Evolutionary conservation across 768 basidiomycete genomes (phyloP).

Genomic region (Cyclocybe aegerita): DNA sequence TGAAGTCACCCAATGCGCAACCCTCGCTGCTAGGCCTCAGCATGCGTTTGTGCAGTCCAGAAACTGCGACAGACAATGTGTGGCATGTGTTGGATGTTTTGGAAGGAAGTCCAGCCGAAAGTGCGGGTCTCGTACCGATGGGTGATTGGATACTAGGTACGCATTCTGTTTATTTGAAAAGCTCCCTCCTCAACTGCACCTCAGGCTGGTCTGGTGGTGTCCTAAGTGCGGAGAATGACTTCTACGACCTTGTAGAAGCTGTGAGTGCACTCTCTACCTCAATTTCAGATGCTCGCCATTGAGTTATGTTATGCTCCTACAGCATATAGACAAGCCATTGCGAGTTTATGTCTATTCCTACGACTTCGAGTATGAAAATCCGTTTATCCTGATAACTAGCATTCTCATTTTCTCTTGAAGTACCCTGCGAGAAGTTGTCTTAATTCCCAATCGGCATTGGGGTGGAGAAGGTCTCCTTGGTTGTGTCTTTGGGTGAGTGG

Average conservation of each 20-base stretch:
- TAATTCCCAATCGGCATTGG: constrained; percentile 97
- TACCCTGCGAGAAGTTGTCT: constrained; percentile 87
- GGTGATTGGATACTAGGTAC: constrained; percentile 53
- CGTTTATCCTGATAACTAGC: neutral
- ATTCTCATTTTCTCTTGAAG: constrained; percentile 45
- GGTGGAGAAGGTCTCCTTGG: constrained; percentile 95
- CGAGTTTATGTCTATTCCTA: constrained; percentile 96
- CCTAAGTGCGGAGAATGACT: constrained; percentile 88
- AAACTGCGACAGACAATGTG: constrained; percentile 85
- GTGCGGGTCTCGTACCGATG: constrained; percentile 93
- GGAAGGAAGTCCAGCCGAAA: constrained; percentile 95
- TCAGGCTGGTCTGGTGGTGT: constrained; percentile 95
- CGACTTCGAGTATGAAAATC: constrained; percentile 82
- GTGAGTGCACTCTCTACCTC: constrained; percentile 43
- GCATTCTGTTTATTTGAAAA: neutral
- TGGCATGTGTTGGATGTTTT: constrained; percentile 98
- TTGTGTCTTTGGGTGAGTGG: constrained; percentile 88
- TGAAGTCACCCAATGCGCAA: constrained; percentile 48
- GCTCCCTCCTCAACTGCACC: constrained; percentile 36
- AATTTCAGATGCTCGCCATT: neutral
- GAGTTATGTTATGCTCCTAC: constrained; percentile 8
- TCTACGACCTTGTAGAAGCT: constrained; percentile 93
- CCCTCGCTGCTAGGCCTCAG: constrained; percentile 94
- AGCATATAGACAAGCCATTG: constrained; percentile 94
- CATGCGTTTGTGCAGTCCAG: constrained; percentile 91